A percentile compares a stretch with the other conserved stretches of the same genome.
phyloP scores from a whole-genome alignment of 192 early-diverging fungal genomes.

The Coemansia sp. region DNA sequence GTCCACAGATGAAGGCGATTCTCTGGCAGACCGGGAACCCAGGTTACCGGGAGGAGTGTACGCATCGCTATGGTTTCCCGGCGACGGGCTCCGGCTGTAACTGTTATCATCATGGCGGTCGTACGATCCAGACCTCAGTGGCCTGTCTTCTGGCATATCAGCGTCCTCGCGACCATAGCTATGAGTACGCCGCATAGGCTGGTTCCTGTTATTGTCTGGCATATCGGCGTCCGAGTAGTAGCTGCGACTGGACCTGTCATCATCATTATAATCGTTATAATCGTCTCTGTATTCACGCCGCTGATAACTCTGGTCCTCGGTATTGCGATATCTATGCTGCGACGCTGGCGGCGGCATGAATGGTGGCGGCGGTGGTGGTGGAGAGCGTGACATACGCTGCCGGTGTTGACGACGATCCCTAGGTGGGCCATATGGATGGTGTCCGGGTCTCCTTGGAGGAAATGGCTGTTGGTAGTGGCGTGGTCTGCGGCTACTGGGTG shows the following conservation, averaged over 20 bases:
- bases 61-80: background rate
- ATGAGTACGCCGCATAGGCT: background rate
- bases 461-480: background rate
- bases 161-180: background rate
- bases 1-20: background rate
- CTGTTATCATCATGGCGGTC: background rate
- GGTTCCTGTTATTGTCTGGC: background rate
- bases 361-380: background rate
- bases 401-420: constrained; percentile 1
- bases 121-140: background rate
- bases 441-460: background rate
- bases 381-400: background rate
- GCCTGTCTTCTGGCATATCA: background rate
- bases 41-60: background rate
- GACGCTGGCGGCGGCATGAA: background rate
- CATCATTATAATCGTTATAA: background rate
- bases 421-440: background rate
- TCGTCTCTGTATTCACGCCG: background rate
- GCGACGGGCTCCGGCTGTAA: background rate
- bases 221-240: background rate
- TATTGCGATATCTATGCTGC: background rate
- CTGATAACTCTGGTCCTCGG: background rate
- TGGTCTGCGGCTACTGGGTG: background rate
- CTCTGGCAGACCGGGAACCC: background rate
- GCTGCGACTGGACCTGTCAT: background rate